Evolutionary conservation across 2,329 filamentous ascomycete genomes (phyloP).

Genomic region (Didymella keratinophila): DNA sequence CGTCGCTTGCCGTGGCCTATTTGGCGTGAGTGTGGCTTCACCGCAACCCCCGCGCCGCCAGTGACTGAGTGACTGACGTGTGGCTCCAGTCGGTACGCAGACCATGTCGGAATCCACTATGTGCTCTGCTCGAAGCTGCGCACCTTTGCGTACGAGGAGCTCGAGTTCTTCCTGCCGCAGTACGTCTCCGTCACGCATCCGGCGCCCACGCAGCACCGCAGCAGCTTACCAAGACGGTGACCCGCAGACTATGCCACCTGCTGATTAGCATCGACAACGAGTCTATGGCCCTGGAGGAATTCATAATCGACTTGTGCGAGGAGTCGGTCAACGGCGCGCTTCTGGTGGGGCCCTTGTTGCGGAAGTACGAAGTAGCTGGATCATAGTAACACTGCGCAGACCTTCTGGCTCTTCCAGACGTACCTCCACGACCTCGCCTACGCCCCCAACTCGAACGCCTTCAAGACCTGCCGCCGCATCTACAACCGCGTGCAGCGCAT

Average conservation of each 20-base stretch:
- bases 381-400: conserved; percentile 63
- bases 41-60: conserved; percentile 15
- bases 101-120: conserved; percentile 90
- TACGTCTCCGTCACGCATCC: conserved; percentile 33
- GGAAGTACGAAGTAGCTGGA: too few species aligned
- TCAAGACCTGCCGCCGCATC: conserved; percentile 82
- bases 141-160: conserved; percentile 88
- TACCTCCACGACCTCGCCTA: conserved; percentile 82
- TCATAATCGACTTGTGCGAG: conserved; percentile 83
- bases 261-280: conserved; percentile 89
- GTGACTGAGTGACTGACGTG: conserved; percentile 4
- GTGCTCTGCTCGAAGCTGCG: conserved; percentile 88
- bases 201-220: conserved; percentile 19
- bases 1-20: conserved; percentile 87
- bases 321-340: conserved; percentile 86
- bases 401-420: conserved; percentile 90
- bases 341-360: conserved; percentile 71
- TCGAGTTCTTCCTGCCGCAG: conserved; percentile 87
- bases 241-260: conserved; percentile 73
- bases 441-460: conserved; percentile 77
- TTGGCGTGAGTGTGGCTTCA: conserved; percentile 71
- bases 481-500: conserved; percentile 91
- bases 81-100: conserved; percentile 77
- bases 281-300: conserved; percentile 90
- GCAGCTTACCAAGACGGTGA: conserved; percentile 51